Conservation (phyloP, 495 filamentous ascomycete species). For the Clavariopsis aquatica region DNA sequence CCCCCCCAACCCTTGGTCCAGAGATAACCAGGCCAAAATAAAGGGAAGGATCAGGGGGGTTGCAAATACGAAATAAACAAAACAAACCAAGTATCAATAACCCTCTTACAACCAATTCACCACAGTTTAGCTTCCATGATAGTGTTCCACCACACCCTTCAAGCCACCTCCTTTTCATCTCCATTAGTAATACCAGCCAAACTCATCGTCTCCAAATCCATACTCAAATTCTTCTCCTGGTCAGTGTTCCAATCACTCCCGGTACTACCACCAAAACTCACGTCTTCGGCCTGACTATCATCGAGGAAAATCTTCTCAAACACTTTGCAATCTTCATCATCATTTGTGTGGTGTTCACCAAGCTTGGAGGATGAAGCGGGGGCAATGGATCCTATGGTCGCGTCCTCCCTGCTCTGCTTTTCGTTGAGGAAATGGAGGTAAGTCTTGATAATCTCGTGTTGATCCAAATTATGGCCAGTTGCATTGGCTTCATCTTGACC, state of each 20-base stretch:
- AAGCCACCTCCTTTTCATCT: too few relatives aligned
- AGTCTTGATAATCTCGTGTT: constrained; percentile 12
- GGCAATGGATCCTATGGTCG: background rate
- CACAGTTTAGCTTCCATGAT: too few relatives aligned
- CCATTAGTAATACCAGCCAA: too few relatives aligned
- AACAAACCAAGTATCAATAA: too few relatives aligned
- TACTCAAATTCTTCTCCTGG: background rate
- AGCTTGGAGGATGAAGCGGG: background rate
- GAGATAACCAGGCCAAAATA: too few relatives aligned
- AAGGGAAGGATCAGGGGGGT: too few relatives aligned
- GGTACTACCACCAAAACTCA: too few relatives aligned
- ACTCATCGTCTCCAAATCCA: background rate
- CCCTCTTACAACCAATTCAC: too few relatives aligned
- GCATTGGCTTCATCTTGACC: background rate
- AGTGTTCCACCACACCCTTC: too few relatives aligned
- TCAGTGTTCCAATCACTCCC: background rate
- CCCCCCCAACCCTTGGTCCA: too few relatives aligned
- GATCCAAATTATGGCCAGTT: background rate
- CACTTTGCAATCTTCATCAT: constrained; percentile 16
- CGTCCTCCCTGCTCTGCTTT: background rate
- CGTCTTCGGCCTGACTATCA: background rate
- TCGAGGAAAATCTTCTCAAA: constrained; percentile 24
- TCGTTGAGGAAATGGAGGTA: constrained; percentile 17
- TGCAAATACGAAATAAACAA: too few relatives aligned
- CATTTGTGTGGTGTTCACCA: background rate